Percentiles rank a stretch among this genome's conserved stretches.
These are phyloP conservation scores for Coniochaeta prunicola DNA, from an alignment of 2,329 filamentous ascomycete species.

Conservation along the genomic window DNA sequence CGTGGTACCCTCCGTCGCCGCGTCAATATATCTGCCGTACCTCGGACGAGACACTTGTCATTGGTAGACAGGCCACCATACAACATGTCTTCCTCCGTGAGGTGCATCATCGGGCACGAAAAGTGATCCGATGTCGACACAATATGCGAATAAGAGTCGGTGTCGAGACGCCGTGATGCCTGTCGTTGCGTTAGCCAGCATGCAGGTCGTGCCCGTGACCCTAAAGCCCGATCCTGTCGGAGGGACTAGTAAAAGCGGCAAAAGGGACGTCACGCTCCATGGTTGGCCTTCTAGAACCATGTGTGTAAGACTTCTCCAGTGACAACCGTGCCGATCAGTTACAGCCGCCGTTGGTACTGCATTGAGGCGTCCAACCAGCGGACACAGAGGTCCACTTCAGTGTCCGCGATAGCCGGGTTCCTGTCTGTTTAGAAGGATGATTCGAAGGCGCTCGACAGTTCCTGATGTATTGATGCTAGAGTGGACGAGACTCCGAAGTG, in stretches of 20 bases:
- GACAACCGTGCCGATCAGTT: background rate
- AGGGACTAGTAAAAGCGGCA: background rate
- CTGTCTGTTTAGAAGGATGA: background rate
- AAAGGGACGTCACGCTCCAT: background rate
- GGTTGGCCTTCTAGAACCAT: background rate
- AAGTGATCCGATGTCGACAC: background rate
- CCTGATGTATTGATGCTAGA: background rate
- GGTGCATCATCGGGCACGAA: background rate
- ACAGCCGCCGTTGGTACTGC: background rate
- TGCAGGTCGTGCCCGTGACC: background rate
- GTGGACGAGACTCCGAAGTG: background rate
- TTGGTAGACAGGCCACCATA: background rate
- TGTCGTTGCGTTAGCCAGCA: background rate
- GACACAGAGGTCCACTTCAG: background rate
- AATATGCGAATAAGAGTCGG: background rate
- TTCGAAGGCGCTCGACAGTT: background rate
- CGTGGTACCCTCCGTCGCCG: background rate
- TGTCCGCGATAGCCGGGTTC: background rate
- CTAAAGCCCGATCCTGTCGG: background rate
- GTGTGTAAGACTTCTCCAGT: background rate
- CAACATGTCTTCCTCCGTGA: background rate
- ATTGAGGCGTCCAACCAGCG: background rate
- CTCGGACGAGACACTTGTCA: background rate
- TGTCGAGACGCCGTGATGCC: background rate
- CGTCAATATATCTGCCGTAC: background rate